phyloP scores from a whole-genome alignment of 2,329 filamentous ascomycete genomes.

The Xylaria digitata region DNA sequence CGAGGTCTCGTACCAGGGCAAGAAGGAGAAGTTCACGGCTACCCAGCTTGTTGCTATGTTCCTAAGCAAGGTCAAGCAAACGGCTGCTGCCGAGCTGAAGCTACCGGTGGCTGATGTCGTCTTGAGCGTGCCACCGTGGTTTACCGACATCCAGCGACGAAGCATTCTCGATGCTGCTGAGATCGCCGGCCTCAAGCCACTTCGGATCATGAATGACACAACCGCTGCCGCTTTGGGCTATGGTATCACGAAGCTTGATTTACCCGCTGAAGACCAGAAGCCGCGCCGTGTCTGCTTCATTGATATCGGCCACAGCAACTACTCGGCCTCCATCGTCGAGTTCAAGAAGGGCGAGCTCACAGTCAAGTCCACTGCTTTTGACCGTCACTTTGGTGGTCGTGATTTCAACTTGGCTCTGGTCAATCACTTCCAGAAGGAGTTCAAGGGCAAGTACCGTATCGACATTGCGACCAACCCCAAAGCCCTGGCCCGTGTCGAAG shows the following conservation, averaged over 20 bases:
- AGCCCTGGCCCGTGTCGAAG: conserved; percentile 85
- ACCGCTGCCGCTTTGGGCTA: conserved; percentile 96
- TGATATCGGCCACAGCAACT: conserved; percentile 97
- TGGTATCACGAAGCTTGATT: conserved; percentile 97
- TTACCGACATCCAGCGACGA: conserved; percentile 93
- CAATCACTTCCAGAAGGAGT: conserved; percentile 94
- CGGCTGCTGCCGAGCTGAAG: conserved; percentile 86
- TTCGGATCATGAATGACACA: conserved; percentile 97
- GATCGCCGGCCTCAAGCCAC: conserved; percentile 90
- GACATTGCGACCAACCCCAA: conserved; percentile 92
- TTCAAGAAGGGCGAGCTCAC: conserved; percentile 96
- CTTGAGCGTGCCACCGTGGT: conserved; percentile 95
- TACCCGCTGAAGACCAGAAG: conserved; percentile 86
- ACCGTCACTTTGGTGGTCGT: conserved; percentile 96
- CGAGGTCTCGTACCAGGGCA: conserved; percentile 90
- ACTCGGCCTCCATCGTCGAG: conserved; percentile 92
- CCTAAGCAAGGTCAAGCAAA: conserved; percentile 92
- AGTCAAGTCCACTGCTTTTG: conserved; percentile 91
- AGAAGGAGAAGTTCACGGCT: conserved; percentile 95
- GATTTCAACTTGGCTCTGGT: conserved; percentile 96
- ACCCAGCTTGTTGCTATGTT: conserved; percentile 96
- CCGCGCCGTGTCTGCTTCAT: conserved; percentile 90
- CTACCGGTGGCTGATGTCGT: conserved; percentile 93
- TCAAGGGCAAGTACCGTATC: conserved; percentile 98
- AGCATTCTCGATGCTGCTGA: conserved; percentile 90